Evolutionary conservation across 75 land plant species (phyloP), one percentile per base, ranked within the genome.

Genomic region (Selaginella tamariscina): DNA sequence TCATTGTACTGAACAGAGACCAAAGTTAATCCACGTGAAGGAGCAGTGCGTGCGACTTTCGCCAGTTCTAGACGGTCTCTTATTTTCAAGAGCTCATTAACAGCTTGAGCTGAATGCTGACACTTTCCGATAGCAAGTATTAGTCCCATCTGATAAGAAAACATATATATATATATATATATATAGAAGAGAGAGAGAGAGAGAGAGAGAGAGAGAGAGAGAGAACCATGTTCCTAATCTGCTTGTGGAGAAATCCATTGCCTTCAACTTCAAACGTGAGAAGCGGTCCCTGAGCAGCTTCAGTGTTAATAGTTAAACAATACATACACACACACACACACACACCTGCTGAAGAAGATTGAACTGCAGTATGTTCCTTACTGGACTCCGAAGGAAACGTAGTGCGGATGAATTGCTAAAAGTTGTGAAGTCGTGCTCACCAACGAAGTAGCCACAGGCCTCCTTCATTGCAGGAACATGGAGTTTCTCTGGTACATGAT

Each of bases 201-300:
- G 30, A 57, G 21, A 27, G 56, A 49, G 18, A 13, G n/a, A 27
- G 66, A 28, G 24, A 2, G 24, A 65, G 30, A 67, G 13, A 33
- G 39, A 56, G 54, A 67, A 91, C 97, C 97, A 91, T 91, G 76
- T 88, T 88, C 31, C 97, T 75, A 28, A 88, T 88, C 84, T 91
- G 97, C 72, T 85, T 84, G 75, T 85, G 85, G 29, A 88, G 69
- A 73, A 91, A 91, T 44, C 88, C 92, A n/a, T 84, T 80, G 2
- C 92, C 89, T 73, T 91, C 92, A 64, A 91, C 82, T 71, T 91
- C 93, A 69, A 91, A 74, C 73, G 76, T 78, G 55, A 88, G 64
- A 56, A 77, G 68, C 65, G 74, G 67, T 69, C 77, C 89, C 95
- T 89, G 77, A 13, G 66, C 33, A 64, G 69, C 1, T 64, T 63